phyloP scores from a whole-genome alignment of 441 rosid species.

The Breynia disticha region DNA sequence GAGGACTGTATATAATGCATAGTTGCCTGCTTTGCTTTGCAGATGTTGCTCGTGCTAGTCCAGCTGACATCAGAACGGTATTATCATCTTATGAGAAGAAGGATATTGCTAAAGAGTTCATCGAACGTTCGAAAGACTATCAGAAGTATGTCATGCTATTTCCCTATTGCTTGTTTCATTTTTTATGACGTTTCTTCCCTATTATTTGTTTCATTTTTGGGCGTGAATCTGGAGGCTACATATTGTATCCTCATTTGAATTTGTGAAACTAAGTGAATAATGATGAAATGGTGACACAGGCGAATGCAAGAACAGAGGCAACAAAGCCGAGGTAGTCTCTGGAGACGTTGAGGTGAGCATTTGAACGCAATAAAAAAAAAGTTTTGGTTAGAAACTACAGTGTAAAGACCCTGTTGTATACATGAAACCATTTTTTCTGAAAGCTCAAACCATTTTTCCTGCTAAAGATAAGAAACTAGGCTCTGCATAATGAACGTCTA shows the following conservation, averaged over 20 bases:
- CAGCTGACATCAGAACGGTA: conserved; percentile 72
- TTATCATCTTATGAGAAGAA: conserved; percentile 63
- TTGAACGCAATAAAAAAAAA: too few species aligned
- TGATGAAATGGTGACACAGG: conserved; percentile 34
- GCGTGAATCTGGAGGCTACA: too few species aligned
- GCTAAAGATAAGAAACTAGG: too few species aligned
- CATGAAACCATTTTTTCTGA: too few species aligned
- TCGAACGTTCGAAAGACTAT: conserved; percentile 71
- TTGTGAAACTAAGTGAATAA: background rate
- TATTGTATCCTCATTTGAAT: background rate
- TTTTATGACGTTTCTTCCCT: background rate
- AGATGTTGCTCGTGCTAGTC: conserved; percentile 80
- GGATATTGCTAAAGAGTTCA: conserved; percentile 74
- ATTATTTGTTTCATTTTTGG: background rate
- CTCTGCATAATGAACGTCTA: too few species aligned
- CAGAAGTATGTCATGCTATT: conserved; percentile 39
- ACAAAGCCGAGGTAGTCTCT: conserved; percentile 43
- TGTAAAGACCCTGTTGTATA: too few species aligned
- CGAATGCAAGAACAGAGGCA: conserved; percentile 76
- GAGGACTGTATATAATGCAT: background rate
- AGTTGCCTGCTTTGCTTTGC: conserved; percentile 9
- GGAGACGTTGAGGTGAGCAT: conserved; percentile 31
- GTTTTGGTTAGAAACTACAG: too few species aligned
- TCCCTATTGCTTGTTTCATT: conserved; percentile 2
- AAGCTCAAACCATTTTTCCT: too few species aligned